These are phyloP conservation scores for Psidium friedrichsthalianum DNA, from an alignment of 345 rosid species.

Conservation along the genomic window DNA sequence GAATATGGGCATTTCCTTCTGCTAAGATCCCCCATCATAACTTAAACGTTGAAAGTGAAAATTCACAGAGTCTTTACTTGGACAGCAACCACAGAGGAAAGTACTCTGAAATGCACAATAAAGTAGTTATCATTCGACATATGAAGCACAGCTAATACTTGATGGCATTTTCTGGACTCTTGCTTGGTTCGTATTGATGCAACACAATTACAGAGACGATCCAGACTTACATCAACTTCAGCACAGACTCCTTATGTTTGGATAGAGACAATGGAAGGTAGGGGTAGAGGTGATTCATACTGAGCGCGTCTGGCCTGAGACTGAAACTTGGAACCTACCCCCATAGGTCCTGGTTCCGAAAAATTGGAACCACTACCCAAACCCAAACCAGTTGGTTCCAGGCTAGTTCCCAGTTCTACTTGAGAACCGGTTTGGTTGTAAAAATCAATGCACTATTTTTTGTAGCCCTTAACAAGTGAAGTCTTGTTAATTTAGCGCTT, in stretches of 20 bases:
- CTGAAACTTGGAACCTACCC: background rate
- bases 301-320: background rate
- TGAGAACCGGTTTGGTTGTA: background rate
- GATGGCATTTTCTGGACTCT: background rate
- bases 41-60: background rate
- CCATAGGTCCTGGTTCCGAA: background rate
- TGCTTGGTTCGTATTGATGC: background rate
- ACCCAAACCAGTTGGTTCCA: background rate
- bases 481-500: background rate
- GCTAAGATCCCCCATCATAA: background rate
- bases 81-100: background rate
- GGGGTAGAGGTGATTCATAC: background rate
- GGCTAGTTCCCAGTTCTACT: background rate
- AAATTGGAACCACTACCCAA: background rate
- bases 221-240: background rate
- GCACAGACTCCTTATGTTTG: background rate
- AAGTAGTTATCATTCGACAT: background rate
- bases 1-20: background rate
- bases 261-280: background rate
- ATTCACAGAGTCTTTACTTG: background rate
- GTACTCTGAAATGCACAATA: background rate
- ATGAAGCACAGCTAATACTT: background rate
- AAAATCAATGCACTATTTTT: background rate
- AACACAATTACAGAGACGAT: background rate
- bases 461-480: background rate